phyloP scores from a whole-genome alignment of 2,329 filamentous ascomycete species.

The Coniosporium tulheliwenetii region DNA sequence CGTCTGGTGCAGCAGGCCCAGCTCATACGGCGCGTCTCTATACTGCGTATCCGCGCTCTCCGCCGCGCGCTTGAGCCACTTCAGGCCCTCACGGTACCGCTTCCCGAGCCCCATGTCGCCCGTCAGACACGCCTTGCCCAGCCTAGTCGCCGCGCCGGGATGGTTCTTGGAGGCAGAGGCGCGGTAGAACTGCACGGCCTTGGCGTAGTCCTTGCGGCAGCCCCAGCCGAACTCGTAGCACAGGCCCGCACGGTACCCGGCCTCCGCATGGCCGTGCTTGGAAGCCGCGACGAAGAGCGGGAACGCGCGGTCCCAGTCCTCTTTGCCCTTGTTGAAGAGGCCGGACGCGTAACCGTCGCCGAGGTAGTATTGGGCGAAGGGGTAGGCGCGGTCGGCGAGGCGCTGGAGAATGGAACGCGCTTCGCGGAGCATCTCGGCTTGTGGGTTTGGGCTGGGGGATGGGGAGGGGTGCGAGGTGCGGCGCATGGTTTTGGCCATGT shows the following conservation, averaged over 20 bases:
- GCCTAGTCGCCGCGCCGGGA: slow-evolving; percentile 82
- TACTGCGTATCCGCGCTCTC: slow-evolving; percentile 86
- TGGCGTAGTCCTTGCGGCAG: slow-evolving; percentile 72
- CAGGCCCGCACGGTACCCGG: slow-evolving; percentile 79
- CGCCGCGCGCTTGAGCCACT: slow-evolving; percentile 88
- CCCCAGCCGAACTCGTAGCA: slow-evolving; percentile 99
- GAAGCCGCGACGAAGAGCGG: slow-evolving; percentile 83
- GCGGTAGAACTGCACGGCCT: slow-evolving; percentile 87
- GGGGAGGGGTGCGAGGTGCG: slow-evolving; percentile 22
- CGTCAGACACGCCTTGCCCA: slow-evolving; percentile 78
- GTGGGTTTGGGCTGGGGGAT: slow-evolving; percentile 13
- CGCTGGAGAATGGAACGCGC: slow-evolving; percentile 79
- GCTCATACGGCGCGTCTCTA: slow-evolving; percentile 81
- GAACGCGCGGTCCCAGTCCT: slow-evolving; percentile 83
- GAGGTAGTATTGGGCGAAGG: slow-evolving; percentile 95
- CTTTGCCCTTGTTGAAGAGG: slow-evolving; percentile 85
- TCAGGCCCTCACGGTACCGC: slow-evolving; percentile 78
- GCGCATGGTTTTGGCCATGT: slow-evolving; percentile 60
- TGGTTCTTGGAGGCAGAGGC: slow-evolving; percentile 86
- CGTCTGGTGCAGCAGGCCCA: slow-evolving; percentile 74
- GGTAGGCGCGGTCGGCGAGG: slow-evolving; percentile 75
- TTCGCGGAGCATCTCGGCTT: slow-evolving; percentile 58
- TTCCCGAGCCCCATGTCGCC: slow-evolving; percentile 76
- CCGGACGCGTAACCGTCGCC: slow-evolving; percentile 89
- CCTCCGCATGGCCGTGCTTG: slow-evolving; percentile 95